Base-by-base conservation (phyloP, 2,329 filamentous ascomycete species). In the Aspergillus udagawae region DNA sequence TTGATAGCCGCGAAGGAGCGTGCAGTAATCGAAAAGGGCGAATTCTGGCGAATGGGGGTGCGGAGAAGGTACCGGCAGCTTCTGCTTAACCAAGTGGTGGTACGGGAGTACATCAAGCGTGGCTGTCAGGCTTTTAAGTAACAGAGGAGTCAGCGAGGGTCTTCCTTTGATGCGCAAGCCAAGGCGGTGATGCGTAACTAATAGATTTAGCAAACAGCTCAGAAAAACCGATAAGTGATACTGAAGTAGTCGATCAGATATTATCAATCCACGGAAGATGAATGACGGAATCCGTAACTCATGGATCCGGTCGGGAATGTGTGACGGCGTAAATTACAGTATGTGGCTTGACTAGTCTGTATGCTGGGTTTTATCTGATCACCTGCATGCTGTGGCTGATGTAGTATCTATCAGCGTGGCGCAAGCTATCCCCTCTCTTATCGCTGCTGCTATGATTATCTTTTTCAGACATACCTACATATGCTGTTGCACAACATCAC, bases 71-170 rank as follows among this genome's bases (percentile, higher is more conserved):
- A 73, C 61, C 69, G 72, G 64, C 67, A 73, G 68, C 70, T 71
- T 73, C 73, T 73, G 67, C 71, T 73, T 65, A 74, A 57, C 52
- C 71, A 59, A 50, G 69, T 67, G 53, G 65, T 65, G 54, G 67
- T 63, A 68, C 72, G 73, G 66, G 65, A 69, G 69, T 73, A 75
- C 73, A 75, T 75, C 57, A 72, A 72, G 69, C 56, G 61, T 51
- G 57, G 53, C 55, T 48, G 32, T 29, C 47, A 42, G 32, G 50
- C 10, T 45, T 45, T 23, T 21, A 35, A 51, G 28, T 45, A 21
- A 32, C 10, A 51, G 52, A 49, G 51, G 49, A 44, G 45, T 29
- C 49, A 42, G 20, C 41, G 10, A 25, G 17, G 21, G 38, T 29
- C 6, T 47, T 47, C 12, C 14, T 12, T 27, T 14, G 14, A 20